A percentile compares a stretch with the other conserved stretches of the same genome.
These are phyloP conservation scores for Starmerella floris DNA, from an alignment of 805 yeast genomes.

Conservation along the genomic window DNA sequence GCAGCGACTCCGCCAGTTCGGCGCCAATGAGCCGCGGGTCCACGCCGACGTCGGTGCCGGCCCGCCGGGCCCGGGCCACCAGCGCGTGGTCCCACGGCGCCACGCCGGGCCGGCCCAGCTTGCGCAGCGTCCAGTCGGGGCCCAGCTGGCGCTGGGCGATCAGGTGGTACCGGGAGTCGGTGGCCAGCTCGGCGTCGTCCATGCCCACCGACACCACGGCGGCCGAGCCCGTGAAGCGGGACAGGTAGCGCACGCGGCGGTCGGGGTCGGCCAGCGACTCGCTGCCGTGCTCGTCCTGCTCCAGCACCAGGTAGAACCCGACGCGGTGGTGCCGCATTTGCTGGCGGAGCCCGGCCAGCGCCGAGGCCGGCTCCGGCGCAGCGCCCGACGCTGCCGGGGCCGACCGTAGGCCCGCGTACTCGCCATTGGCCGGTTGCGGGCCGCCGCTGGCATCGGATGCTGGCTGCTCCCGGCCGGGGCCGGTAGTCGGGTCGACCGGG, in stretches of 20 bases:
- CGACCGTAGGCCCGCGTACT: no score
- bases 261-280: conserved; percentile 78
- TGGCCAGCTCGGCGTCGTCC: conserved; percentile 62
- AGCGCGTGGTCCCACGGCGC: conserved; percentile 75
- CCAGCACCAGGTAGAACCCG: conserved; percentile 64
- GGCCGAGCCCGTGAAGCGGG: conserved; percentile 84
- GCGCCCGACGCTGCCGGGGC: no score
- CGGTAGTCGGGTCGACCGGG: no score
- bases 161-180: conserved; percentile 88
- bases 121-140: conserved; percentile 62
- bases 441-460: no score
- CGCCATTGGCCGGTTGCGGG: no score
- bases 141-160: conserved; percentile 81
- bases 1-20: conserved; percentile 26
- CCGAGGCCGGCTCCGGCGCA: no score
- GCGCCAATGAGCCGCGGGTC: conserved; percentile 60
- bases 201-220: conserved; percentile 73
- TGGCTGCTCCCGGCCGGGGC: no score
- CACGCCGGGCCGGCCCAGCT: conserved; percentile 60
- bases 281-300: conserved; percentile 87
- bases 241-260: conserved; percentile 65
- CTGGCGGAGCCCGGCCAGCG: background rate
- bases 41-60: conserved; percentile 48
- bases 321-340: conserved; percentile 44
- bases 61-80: conserved; percentile 38